Evolutionary conservation across 331 rosid genomes (phyloP), one percentile per base, ranked within the genome.

Genomic region (Acacia concinna): DNA sequence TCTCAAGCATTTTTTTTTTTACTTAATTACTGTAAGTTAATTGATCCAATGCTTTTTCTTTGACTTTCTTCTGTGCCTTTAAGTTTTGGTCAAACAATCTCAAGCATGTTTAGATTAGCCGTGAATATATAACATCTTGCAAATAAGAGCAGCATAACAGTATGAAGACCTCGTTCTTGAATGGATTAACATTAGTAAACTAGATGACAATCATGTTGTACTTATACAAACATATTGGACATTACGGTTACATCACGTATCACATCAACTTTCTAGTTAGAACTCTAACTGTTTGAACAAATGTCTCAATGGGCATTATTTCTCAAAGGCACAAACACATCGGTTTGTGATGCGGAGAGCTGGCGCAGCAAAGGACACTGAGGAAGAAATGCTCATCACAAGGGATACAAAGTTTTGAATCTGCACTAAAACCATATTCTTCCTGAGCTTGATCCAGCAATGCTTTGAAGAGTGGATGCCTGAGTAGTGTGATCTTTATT

Each of bases 401-500:
- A 12, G 97, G 98, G 67, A 96, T 90, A 57, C 92, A 88, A 73
- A 96, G 93, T 78, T 89, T 93, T 0, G 97, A 86, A 74, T 85
- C 71, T 2, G 90, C 71, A 32, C 69, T 84, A 89, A 85, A 96
- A 74, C 88, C 97, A 79, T 86, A 96, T 76, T 91, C 98, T 37
- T 93, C 99, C 3, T 81, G 83, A 66, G 97, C 97, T 86, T 90
- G 97, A 84, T 96, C 99, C 83, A 93, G 85, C 84, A 93, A 82
- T 34, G 94, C 98, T 82, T 44, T 86, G 83, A 95, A 90, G 80
- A 96, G 88, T 20, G 99, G 99, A 51, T 96, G 97, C 46, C 89
- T 90, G 17, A 91, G 93, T 49, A 89, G 71, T 66, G 84, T 75
- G 60, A 93, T 72, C 65, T 91, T 90, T 82, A 93, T 91, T 1